Evolutionary conservation across 306 rosid genomes (phyloP), one percentile per base, ranked within the genome.

Genomic region (Sphenostylis stenocarpa): DNA sequence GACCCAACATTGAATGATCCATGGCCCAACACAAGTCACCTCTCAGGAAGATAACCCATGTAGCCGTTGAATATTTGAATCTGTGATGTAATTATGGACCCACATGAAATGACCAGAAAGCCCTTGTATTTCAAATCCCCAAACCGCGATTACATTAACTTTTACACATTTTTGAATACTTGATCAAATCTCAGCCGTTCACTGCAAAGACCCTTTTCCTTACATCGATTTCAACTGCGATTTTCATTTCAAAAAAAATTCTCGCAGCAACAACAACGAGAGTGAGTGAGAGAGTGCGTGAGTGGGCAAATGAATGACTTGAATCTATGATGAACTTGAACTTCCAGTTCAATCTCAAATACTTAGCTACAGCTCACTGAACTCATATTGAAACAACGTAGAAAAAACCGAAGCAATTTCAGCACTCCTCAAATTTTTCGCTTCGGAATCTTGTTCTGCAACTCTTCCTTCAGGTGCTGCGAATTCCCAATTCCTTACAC

Each of bases 21-120:
- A 14, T 33, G 66, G 6, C 57, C 44, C 31, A 24, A 44, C 12
- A 9, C 7, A 15, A 28, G 20, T 58, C 33, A 23, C 31, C 4
- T 26, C 10, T 2, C 6, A 53, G 6, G 5, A 14, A 38, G 5
- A n/a, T n/a, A n/a, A 21, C 29, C 66, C 70, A 38, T 4, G 28
- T 88, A 87, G 96, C 98, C 97, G 97, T 93, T 91, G 75, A 77
- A 82, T 84, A 48, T 88, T 91, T 86, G 84, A 91, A 91, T 66
- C 65, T 43, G 31, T 33, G 68, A 8, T 21, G 47, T 78, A 55
- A 72, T 55, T 75, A 20, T 23, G 69, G 38, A n/a, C 58, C 61
- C 72, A 57, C 77, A 13, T 13, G 1, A 21, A 51, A 2, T 79
- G 84, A 90, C 98, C n/a, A 80, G 81, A 86, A 56, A 41, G 64